Evolutionary conservation across 2,329 filamentous ascomycete genomes (phyloP).

Genomic region (Aspergillus quadrilineatus): DNA sequence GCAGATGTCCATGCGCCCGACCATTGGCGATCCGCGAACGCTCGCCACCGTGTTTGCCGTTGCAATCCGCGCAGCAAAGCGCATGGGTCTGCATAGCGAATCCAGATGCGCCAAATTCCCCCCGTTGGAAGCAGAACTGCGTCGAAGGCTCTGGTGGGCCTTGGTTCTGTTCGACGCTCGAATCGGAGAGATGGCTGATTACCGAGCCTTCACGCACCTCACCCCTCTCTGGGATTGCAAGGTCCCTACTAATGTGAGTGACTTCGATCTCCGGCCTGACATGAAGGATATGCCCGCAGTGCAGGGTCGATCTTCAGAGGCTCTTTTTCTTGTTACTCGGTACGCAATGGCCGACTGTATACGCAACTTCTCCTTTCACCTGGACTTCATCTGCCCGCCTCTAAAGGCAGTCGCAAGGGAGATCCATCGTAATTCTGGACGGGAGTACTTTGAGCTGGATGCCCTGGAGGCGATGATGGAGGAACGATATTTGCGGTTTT

Average conservation of each 20-base stretch:
- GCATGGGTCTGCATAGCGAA: slow-evolving; percentile 68
- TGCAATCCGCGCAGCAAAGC: slow-evolving; percentile 65
- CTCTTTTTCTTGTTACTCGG: slow-evolving; percentile 46
- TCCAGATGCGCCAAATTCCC: slow-evolving; percentile 45
- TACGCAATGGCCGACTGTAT: slow-evolving; percentile 45
- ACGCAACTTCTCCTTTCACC: slow-evolving; percentile 41
- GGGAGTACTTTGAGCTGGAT: slow-evolving; percentile 31
- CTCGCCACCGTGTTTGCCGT: slow-evolving; percentile 62
- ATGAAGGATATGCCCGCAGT: slow-evolving; percentile 37
- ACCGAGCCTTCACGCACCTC: slow-evolving; percentile 33
- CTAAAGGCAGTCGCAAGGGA: slow-evolving; percentile 31
- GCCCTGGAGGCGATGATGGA: slow-evolving; percentile 46
- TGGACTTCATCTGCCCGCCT: slow-evolving; percentile 49
- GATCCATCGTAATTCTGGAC: neutral
- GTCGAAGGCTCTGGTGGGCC: slow-evolving; percentile 73
- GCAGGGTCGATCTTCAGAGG: slow-evolving; percentile 39
- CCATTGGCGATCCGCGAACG: slow-evolving; percentile 58
- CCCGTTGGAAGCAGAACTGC: slow-evolving; percentile 65
- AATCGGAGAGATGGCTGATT: slow-evolving; percentile 65
- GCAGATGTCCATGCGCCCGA: slow-evolving; percentile 58
- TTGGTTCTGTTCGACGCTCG: slow-evolving; percentile 68
- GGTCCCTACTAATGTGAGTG: slow-evolving; percentile 44
- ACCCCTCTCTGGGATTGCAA: slow-evolving; percentile 48
- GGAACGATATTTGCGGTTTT: slow-evolving; percentile 47
- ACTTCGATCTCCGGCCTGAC: slow-evolving; percentile 41